phyloP scores from a whole-genome alignment of 2,329 filamentous ascomycete species.

The Aspergillus sclerotialis region DNA sequence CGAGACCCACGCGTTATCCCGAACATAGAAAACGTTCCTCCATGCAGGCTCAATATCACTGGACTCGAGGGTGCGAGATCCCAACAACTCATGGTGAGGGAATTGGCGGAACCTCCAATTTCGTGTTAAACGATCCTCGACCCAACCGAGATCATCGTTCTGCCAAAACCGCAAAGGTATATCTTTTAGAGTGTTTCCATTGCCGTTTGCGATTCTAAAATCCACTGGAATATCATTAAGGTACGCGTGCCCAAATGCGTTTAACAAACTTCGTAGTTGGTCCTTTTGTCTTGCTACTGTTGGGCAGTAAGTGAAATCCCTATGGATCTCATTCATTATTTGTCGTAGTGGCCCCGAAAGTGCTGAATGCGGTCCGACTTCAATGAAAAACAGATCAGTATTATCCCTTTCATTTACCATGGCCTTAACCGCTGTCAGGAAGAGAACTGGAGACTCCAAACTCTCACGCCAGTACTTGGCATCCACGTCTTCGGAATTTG shows the following conservation, averaged over 20 bases:
- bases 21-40: slow-evolving; percentile 19
- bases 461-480: neutral
- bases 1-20: slow-evolving; percentile 21
- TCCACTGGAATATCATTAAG: neutral
- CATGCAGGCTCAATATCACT: slow-evolving; percentile 17
- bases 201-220: neutral
- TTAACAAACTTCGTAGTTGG: neutral
- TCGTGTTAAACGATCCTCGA: slow-evolving; percentile 8
- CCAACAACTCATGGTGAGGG: slow-evolving; percentile 22
- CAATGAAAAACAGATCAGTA: slow-evolving; percentile 1
- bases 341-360: slow-evolving; percentile 3
- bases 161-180: slow-evolving; percentile 19
- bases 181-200: slow-evolving; percentile 9
- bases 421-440: neutral
- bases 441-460: neutral
- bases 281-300: neutral
- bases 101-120: slow-evolving; percentile 16
- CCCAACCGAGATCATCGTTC: slow-evolving; percentile 14
- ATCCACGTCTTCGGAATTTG: slow-evolving; percentile 1
- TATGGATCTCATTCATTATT: neutral
- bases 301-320: neutral
- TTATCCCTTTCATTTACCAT: neutral
- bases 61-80: slow-evolving; percentile 17
- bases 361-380: slow-evolving; percentile 9
- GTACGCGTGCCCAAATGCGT: slow-evolving; percentile 1